Base-by-base conservation (phyloP, 495 filamentous ascomycete genomes). In the Penicillium goetzii region DNA sequence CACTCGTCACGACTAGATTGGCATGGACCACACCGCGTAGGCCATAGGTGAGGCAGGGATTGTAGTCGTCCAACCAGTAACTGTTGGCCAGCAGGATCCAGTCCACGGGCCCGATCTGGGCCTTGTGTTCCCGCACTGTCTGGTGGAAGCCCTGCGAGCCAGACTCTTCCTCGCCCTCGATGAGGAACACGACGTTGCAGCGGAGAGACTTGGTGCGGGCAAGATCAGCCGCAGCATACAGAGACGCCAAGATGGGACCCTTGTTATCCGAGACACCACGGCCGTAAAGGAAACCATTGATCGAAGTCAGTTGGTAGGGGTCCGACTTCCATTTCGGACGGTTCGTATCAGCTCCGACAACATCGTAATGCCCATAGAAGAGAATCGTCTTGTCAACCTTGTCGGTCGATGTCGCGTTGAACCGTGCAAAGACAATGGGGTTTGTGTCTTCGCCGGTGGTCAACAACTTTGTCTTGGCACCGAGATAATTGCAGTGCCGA, bases 331-430 rank as follows among this genome's bases (percentile, higher is more conserved):
- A 98, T 63, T 90, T 91, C 34, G 78, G 70, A 45, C 84, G 84
- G 58, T 89, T 88, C 34, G 89, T 87, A 59, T 96, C 91, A 0
- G 96, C 95, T 21, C 91, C 85, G n/a, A 99, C 93, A n/a, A 99
- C 92, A 62, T 99, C 95, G 76, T 99, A 99, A 67, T 99, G 95
- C 4, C 96, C 96, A 73, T 99, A 99, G 74, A 99, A 99, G 15
- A 99, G 80, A 36, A 97, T 90, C 0, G 90, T 93, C 77, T 93
- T 97, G 25, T 92, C 84, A 74, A 84, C 70, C 84, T 92, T 75
- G 0, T 77, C 61, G 3, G 75, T 30, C 2, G 76, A 73, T 1
- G 78, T 80, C 25, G 91, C 92, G 54, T 85, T 83, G 72, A 99
- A 99, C 60, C 88, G 88, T 34, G 95, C 94, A 72, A 89, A 90